Percentiles rank a stretch among this genome's conserved stretches.
phyloP scores from a whole-genome alignment of 805 yeast genomes.

The Starmerella vitae region DNA sequence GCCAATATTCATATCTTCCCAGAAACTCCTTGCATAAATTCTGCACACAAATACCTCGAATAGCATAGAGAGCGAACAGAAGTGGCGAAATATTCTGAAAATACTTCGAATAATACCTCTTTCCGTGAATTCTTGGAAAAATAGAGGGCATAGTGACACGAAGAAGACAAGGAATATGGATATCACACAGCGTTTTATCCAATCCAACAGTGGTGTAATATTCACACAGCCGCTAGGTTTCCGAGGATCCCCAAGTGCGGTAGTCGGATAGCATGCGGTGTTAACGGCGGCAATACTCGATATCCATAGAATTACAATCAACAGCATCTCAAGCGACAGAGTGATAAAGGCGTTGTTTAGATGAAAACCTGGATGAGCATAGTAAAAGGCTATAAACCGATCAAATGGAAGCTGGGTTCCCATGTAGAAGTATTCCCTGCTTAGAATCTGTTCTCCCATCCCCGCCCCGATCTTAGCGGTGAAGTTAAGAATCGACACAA shows the following conservation, averaged over 20 bases:
- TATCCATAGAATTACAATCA: constrained; percentile 45
- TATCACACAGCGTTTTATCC: constrained; percentile 61
- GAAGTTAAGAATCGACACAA: constrained; percentile 68
- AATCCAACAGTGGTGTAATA: constrained; percentile 53
- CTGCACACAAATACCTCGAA: constrained; percentile 72
- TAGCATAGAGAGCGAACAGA: constrained; percentile 57
- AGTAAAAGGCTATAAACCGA: constrained; percentile 64
- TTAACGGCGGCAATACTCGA: constrained; percentile 52
- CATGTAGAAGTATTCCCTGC: constrained; percentile 66
- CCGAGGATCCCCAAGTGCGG: constrained; percentile 41
- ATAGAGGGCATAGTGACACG: constrained; percentile 59
- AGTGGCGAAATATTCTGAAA: constrained; percentile 50
- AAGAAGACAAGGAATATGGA: constrained; percentile 64
- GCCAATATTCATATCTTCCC: constrained; percentile 56
- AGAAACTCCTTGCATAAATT: constrained; percentile 56
- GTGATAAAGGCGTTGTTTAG: constrained; percentile 63
- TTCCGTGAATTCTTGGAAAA: constrained; percentile 65
- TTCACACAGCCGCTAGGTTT: constrained; percentile 60
- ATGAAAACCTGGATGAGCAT: constrained; percentile 81
- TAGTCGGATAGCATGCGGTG: constrained; percentile 47
- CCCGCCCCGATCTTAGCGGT: constrained; percentile 81
- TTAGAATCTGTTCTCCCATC: constrained; percentile 78
- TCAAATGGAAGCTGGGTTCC: constrained; percentile 68
- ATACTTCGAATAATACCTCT: constrained; percentile 60
- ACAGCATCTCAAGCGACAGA: constrained; percentile 50